These are phyloP conservation scores for Lactifluus hygrophoroides DNA, from an alignment of 768 basidiomycete species.

Conservation along the genomic window DNA sequence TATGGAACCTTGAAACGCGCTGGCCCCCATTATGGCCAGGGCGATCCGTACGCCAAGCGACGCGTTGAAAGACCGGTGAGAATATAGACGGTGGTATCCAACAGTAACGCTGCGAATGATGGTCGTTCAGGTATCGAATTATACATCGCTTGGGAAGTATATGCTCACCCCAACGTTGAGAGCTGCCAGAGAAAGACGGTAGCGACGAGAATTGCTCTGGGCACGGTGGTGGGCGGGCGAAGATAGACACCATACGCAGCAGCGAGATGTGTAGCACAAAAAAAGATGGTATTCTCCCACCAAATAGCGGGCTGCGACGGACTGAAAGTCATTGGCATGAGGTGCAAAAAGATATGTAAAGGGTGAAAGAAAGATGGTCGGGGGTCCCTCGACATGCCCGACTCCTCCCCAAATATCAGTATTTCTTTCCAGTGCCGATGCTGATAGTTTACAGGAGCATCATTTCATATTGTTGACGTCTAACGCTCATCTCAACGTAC, in stretches of 20 bases:
- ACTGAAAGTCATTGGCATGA: too few relatives aligned
- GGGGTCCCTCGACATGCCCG: too few relatives aligned
- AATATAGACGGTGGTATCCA: constrained; percentile 75
- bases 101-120: constrained; percentile 46
- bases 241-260: constrained; percentile 44
- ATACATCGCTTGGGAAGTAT: neutral
- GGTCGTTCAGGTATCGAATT: neutral
- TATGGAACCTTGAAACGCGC: constrained; percentile 74
- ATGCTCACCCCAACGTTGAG: constrained; percentile 56
- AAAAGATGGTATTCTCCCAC: constrained; percentile 58
- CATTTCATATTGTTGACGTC: too few relatives aligned
- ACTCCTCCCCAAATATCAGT: too few relatives aligned
- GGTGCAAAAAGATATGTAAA: too few relatives aligned
- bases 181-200: constrained; percentile 58
- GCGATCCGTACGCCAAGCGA: constrained; percentile 43
- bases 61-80: constrained; percentile 63
- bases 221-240: constrained; percentile 39
- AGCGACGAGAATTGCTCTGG: constrained; percentile 41
- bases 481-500: too few relatives aligned
- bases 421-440: too few relatives aligned
- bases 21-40: constrained; percentile 58
- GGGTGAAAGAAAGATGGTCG: too few relatives aligned
- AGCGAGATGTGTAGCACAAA: constrained; percentile 47
- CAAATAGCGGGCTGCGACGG: constrained; percentile 34
- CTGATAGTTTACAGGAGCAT: too few relatives aligned